Conservation (phyloP, 768 basidiomycete genomes). For the Boletus tomentosulus region DNA sequence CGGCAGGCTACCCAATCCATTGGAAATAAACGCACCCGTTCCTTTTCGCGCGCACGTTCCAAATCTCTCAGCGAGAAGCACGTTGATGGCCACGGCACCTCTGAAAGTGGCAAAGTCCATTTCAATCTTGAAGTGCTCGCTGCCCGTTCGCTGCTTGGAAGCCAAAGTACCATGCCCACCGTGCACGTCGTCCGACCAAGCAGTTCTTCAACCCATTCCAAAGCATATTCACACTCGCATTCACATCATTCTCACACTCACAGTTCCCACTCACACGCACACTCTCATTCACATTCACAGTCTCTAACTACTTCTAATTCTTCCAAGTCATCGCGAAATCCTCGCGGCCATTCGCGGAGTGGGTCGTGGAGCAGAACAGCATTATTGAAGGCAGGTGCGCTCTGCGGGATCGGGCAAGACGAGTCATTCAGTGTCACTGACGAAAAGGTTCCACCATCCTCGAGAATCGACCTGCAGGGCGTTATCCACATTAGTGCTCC, state of each 20-base stretch:
- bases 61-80: conserved; percentile 26
- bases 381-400: conserved; percentile 32
- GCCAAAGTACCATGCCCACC: conserved; percentile 51
- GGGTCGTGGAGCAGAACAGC: conserved; percentile 39
- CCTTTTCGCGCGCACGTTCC: conserved; percentile 54
- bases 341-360: conserved; percentile 31
- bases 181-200: conserved; percentile 22
- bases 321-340: conserved; percentile 28
- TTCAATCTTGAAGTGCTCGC: conserved; percentile 54
- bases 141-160: conserved; percentile 62
- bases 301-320: conserved; percentile 34
- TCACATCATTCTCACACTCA: conserved; percentile 21
- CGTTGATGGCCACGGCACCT: conserved; percentile 10
- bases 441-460: conserved; percentile 20
- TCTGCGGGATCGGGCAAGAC: conserved; percentile 25
- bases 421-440: conserved; percentile 23
- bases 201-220: conserved; percentile 20
- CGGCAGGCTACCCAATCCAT: conserved; percentile 57
- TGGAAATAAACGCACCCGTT: conserved; percentile 60
- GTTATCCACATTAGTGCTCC: conserved; percentile 6
- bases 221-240: conserved; percentile 27
- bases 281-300: conserved; percentile 37
- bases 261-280: conserved; percentile 23
- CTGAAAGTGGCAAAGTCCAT: conserved; percentile 21
- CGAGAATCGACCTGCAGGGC: conserved; percentile 24